phyloP scores from a whole-genome alignment of 176 grass and related monocot species.

The Phragmites australis region DNA sequence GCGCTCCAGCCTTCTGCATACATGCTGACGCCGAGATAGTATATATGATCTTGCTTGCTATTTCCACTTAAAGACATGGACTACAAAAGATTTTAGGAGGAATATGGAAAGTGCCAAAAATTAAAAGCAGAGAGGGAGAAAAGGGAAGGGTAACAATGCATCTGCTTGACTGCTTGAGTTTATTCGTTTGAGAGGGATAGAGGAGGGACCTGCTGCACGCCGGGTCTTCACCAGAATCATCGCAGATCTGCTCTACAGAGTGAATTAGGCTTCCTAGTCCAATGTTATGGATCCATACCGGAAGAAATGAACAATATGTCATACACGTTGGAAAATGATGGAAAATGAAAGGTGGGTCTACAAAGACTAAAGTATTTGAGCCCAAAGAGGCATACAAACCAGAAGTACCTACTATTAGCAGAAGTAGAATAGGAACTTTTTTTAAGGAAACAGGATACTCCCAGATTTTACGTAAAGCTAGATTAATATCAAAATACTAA shows the following conservation, averaged over 20 bases:
- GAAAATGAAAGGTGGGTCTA: neutral
- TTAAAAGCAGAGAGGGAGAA: neutral
- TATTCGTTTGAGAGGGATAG: neutral
- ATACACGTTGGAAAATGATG: neutral
- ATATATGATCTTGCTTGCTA: slow-evolving; percentile 65
- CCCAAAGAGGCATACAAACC: neutral
- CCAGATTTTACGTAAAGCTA: no score
- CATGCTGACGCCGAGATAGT: slow-evolving; percentile 71
- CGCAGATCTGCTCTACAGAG: slow-evolving; percentile 62
- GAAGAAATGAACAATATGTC: slow-evolving; percentile 21
- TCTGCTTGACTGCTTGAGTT: neutral
- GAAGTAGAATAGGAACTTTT: neutral
- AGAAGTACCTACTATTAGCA: neutral
- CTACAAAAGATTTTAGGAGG: neutral
- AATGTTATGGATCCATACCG: slow-evolving; percentile 70
- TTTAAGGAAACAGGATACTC: no score
- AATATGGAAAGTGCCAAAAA: neutral
- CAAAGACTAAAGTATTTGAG: neutral
- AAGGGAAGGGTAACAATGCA: neutral
- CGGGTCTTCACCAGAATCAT: slow-evolving; percentile 75
- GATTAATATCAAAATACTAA: no score
- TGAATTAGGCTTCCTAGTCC: slow-evolving; percentile 61
- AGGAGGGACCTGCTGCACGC: slow-evolving; percentile 61
- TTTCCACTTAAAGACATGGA: slow-evolving; percentile 64
- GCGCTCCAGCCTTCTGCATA: slow-evolving; percentile 63